Base-by-base conservation (phyloP, 1,284 basidiomycete species). In the Austroboletus niveus region DNA sequence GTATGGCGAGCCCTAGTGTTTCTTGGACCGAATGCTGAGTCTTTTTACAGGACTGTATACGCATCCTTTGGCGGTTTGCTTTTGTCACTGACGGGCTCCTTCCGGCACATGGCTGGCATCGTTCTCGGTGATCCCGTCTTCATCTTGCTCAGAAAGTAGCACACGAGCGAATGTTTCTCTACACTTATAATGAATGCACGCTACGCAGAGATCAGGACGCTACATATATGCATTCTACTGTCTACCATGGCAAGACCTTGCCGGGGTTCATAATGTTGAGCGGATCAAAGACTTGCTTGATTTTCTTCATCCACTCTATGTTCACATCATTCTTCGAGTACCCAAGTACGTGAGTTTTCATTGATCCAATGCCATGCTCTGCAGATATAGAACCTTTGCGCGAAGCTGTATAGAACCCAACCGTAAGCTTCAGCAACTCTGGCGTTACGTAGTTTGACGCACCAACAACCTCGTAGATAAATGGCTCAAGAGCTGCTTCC, bases 21-120 rank as follows among this genome's bases (percentile, higher is more conserved):
- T 38, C 32, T 31, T 55, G 22, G 39, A 35, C 47, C 38, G n/a
- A 8, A 17, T 9, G 35, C 54, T 55, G 17, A 55, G 49, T 43
- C 58, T 52, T 35, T 47, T 35, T 44, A 53, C 60, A 95, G 92
- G 48, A 98, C 95, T 30, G 95, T 89, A 31, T 99, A 98, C 68
- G 88, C 89, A 44, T 98, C 94, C 5, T 99, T 97, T 60, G 96
- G 96, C 42, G 96, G 96, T n/a, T 78, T 99, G 29, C 78, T 99
- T 45, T 90, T 99, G 87, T 94, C 96, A 2, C 75, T 99, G 52
- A 89, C 93, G 42, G 96, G 96, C 6, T 92, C 87, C 40, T 96
- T 89, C 74, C 84, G 97, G 56, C 94, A 98, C 75, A 82, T 98
- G 79, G 88, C 92, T 45, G 87, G 84, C 65, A 85, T 99, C 54